phyloP scores from a whole-genome alignment of 1,139 yeast genomes.

The Zygoascus sp. region DNA sequence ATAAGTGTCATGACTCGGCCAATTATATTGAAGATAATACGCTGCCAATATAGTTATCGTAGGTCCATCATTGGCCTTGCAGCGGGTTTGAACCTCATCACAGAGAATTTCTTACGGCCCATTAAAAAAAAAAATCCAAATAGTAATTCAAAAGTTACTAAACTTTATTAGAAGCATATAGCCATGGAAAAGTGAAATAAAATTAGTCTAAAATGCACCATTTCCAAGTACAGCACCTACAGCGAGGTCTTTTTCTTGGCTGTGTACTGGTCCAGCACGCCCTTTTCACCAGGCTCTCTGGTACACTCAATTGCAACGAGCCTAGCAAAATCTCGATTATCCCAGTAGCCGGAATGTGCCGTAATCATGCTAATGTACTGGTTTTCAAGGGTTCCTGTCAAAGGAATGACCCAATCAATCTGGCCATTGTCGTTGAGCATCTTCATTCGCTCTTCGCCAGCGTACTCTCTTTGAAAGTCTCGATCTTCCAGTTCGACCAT shows the following conservation, averaged over 20 bases:
- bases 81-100: background rate
- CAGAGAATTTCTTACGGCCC: too few relatives aligned
- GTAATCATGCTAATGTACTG: slow-evolving; percentile 41
- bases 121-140: too few relatives aligned
- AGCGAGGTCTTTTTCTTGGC: slow-evolving; percentile 9
- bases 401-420: slow-evolving; percentile 39
- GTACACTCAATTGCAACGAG: slow-evolving; percentile 40
- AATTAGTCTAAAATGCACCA: too few relatives aligned
- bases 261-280: slow-evolving; percentile 22
- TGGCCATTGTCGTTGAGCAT: slow-evolving; percentile 42
- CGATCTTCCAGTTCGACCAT: slow-evolving; percentile 28
- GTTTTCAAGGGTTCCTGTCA: slow-evolving; percentile 35
- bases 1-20: too few relatives aligned
- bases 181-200: too few relatives aligned
- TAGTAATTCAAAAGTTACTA: background rate
- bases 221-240: too few relatives aligned
- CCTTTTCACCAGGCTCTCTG: slow-evolving; percentile 24
- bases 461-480: slow-evolving; percentile 28
- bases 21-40: background rate
- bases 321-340: slow-evolving; percentile 39
- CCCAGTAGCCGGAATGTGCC: slow-evolving; percentile 43
- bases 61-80: background rate
- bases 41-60: background rate
- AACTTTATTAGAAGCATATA: background rate
- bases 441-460: slow-evolving; percentile 30